Base-by-base conservation (phyloP, 2,329 filamentous ascomycete species). In the Diplodia mutila region DNA sequence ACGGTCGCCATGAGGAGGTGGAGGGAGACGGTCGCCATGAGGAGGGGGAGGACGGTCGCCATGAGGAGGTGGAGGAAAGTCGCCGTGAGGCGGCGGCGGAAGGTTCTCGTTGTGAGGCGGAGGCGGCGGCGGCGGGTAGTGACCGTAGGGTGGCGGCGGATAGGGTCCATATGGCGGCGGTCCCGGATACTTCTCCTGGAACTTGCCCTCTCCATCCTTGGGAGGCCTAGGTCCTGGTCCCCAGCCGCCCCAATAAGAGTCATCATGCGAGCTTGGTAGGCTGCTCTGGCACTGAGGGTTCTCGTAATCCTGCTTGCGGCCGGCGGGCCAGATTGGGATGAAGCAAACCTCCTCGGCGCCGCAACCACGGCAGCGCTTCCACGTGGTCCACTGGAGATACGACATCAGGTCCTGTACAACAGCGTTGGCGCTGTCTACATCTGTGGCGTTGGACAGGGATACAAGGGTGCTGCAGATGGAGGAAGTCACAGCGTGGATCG, bases 321-420 rank as follows among this genome's bases (percentile, higher is more conserved):
- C 88, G 73, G 83, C 79, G 0, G 88, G 88, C 87, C 87, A 90
- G 72, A 90, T 88, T 1, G 87, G 87, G n/a, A 89, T 79, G 54
- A 86, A 83, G 69, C 87, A 87, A 2, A 88, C 75, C 75, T 90
- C 84, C 53, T 86, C 81, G 8, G 80, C 79, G 0, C 72, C 75
- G 72, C 89, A 90, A 0, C 81, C 80, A 7, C 80, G 78, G 63
- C 86, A 87, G 61, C 83, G 80, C 71, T 86, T 88, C 87, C 87
- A 90, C 0, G 77, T 81, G 3, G 85, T 82, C 89, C 89, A 91
- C 7, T 80, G 80, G 2, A 91, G 78, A 67, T 84, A 84, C 1
- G 76, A 69, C 23, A 85, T 81, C 18, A 90, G 73, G 0, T 75
- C 70, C 7, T 76, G 71, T 18, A 85, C 69, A 1, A 72, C 70